Base-by-base conservation (phyloP, 2,329 filamentous ascomycete species). In the Penicillium sp. region DNA sequence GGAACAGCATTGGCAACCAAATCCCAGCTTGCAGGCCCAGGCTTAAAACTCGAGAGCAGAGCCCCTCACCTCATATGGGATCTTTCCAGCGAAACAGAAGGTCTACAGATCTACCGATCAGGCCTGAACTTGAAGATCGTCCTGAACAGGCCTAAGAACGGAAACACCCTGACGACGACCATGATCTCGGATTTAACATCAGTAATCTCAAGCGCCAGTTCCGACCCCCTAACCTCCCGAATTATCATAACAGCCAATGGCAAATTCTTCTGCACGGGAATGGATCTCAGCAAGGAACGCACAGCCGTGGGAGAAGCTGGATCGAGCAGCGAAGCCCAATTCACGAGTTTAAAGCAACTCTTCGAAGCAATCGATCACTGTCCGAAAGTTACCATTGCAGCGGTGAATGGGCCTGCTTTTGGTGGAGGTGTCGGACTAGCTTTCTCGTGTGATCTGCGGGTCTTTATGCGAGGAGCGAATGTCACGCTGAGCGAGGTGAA, bases 221-320 rank as follows among this genome's bases (percentile, higher is more conserved):
- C 23, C 0, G 69, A 77, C 51, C 40, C 54, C 1, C 60, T 64
- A 0, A 62, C 76, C 5, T 69, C 63, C n/a, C 75, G 75, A 2
- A 69, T 79, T 8, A 64, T 72, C 48, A 55, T 79, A 5, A 72
- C 67, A 1, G 74, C 68, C 0, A 60, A 57, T 2, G 76, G 77
- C 8, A 72, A 69, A 46, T 77, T 66, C 61, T 78, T 78, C 58
- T 78, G 75, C 56, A 76, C 76, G 0, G 76, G 75, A 4, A 76
- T 78, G 75, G 73, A 78, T 53, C 66, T 76, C 0, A 58, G 39
- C 10, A 64, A 64, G 25, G 57, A 41, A 1, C 64, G 46, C 54
- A 68, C 57, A 34, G 66, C 65, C 0, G 66, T 68, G 2, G 67
- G 56, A 1, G 58, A 68, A 34, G 58, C 52, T 2, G 41, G 45